Conservation (phyloP, 1,284 basidiomycete genomes). For the Melampsora larici-populina region DNA sequence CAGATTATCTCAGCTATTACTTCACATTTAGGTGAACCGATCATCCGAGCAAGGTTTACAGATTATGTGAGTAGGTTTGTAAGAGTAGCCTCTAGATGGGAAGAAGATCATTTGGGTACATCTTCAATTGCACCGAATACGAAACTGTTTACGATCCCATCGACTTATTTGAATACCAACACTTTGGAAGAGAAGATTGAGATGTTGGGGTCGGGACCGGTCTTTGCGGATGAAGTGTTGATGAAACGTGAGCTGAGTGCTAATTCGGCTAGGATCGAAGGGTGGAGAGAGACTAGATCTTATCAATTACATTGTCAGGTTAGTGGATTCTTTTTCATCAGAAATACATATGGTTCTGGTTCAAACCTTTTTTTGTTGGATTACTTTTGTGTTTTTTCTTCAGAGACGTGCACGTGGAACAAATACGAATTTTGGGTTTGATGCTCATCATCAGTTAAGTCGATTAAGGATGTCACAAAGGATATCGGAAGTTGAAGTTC, state of each 20-base stretch:
- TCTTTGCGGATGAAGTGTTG: conserved; percentile 65
- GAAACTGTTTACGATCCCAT: conserved; percentile 52
- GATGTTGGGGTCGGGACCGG: conserved; percentile 65
- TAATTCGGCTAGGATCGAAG: conserved; percentile 73
- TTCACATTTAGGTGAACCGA: conserved; percentile 71
- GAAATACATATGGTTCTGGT: too few relatives aligned
- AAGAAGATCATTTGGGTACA: conserved; percentile 66
- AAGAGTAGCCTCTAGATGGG: conserved; percentile 70
- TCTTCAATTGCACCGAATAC: conserved; percentile 66
- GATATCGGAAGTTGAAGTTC: conserved; percentile 65
- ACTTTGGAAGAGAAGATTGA: conserved; percentile 46
- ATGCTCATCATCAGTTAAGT: conserved; percentile 69
- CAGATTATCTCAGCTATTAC: conserved; percentile 70
- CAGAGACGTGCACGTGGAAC: neutral
- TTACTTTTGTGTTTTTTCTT: neutral
- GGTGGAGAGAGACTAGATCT: conserved; percentile 68
- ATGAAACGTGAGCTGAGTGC: conserved; percentile 64
- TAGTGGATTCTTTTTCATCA: conserved; percentile 47
- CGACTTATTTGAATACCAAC: conserved; percentile 20
- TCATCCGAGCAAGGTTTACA: conserved; percentile 71
- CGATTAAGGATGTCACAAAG: conserved; percentile 65
- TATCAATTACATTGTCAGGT: conserved; percentile 66
- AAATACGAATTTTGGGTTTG: conserved; percentile 58
- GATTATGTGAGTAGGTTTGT: conserved; percentile 74
- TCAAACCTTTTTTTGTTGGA: neutral